Evolutionary conservation across 176 grass and related monocot genomes (phyloP).

Genomic region (Neostapfia colusana): DNA sequence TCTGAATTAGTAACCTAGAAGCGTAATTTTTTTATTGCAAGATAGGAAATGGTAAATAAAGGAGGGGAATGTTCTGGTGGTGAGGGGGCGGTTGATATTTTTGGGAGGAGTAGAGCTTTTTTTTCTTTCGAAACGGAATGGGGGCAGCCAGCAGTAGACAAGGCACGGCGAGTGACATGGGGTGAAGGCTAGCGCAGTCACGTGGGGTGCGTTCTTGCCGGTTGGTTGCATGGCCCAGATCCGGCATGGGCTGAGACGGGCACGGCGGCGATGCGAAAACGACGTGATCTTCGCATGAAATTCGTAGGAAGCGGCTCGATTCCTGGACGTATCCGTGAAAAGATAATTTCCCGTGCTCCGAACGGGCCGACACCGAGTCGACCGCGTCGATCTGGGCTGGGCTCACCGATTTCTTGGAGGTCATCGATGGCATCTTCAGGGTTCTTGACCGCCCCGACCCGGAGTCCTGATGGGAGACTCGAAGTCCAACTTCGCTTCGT

Average conservation of each 20-base stretch:
- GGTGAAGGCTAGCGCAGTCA: too few relatives aligned
- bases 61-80: slow-evolving; percentile 36
- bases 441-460: too few relatives aligned
- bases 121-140: too few relatives aligned
- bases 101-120: too few relatives aligned
- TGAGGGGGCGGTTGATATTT: slow-evolving; percentile 38
- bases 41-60: background rate
- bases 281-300: background rate
- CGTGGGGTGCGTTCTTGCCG: too few relatives aligned
- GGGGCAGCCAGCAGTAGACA: background rate
- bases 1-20: background rate
- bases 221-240: too few relatives aligned
- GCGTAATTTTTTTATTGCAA: background rate
- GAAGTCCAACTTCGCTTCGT: too few relatives aligned
- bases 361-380: background rate
- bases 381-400: background rate
- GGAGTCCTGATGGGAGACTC: too few relatives aligned
- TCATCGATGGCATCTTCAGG: background rate
- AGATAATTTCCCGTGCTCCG: background rate
- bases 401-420: background rate
- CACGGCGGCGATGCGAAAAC: background rate
- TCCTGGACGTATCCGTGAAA: background rate
- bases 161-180: too few relatives aligned
- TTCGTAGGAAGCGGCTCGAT: background rate
- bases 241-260: background rate